Conservation (phyloP, 1,284 basidiomycete genomes). For the Veloboletus limbatus region DNA sequence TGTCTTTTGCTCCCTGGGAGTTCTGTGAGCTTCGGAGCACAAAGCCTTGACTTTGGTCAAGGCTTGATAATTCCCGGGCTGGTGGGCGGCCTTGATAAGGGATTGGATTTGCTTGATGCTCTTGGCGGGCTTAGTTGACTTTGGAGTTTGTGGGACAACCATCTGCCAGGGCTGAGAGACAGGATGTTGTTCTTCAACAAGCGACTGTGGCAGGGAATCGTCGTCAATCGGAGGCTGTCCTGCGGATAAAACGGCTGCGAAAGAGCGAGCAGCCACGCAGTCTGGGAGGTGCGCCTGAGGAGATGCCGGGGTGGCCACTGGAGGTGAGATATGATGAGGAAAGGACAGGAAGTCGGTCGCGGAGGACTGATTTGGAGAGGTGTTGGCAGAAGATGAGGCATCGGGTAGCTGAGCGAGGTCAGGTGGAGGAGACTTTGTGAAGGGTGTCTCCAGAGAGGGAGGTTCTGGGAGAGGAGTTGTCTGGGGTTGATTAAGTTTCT, state of each 20-base stretch:
- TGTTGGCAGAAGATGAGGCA: slow-evolving; percentile 1
- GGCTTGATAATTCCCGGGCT: slow-evolving; percentile 39
- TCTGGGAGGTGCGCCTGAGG: slow-evolving; percentile 36
- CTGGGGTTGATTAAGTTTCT: slow-evolving; percentile 26
- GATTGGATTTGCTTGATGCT: slow-evolving; percentile 40
- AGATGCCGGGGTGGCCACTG: slow-evolving; percentile 33
- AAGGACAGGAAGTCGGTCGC: slow-evolving; percentile 20
- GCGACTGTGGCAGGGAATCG: slow-evolving; percentile 20
- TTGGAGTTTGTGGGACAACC: slow-evolving; percentile 12
- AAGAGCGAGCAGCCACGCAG: slow-evolving; percentile 37
- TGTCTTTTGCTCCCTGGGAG: slow-evolving; percentile 36
- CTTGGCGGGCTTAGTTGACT: slow-evolving; percentile 28
- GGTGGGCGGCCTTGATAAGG: slow-evolving; percentile 41
- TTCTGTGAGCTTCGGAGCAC: slow-evolving; percentile 38
- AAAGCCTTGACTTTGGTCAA: slow-evolving; percentile 37
- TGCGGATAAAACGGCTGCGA: slow-evolving; percentile 33
- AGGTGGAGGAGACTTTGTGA: slow-evolving; percentile 6
- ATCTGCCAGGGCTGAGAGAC: slow-evolving; percentile 24
- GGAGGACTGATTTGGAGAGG: slow-evolving; percentile 15
- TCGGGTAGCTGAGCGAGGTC: slow-evolving; percentile 7
- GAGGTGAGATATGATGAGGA: slow-evolving; percentile 23
- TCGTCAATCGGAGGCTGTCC: slow-evolving; percentile 31
- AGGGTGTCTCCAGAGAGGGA: slow-evolving; percentile 5
- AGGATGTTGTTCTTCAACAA: slow-evolving; percentile 22
- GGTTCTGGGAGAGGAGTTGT: no score